Evolutionary conservation across 257 asterid species (phyloP).

Genomic region (Jacaranda mimosifolia): DNA sequence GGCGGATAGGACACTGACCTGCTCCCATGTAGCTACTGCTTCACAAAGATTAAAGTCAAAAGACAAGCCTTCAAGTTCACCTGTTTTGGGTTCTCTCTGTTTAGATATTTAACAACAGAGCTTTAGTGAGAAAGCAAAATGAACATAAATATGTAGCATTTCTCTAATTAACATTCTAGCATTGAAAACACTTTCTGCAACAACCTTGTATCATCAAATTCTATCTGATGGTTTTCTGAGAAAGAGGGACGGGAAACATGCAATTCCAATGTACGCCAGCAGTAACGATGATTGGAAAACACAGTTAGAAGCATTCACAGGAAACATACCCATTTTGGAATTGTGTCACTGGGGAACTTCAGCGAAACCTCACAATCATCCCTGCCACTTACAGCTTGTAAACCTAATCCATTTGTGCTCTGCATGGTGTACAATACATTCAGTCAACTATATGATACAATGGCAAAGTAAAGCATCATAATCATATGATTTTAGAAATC

Average conservation of each 20-base stretch:
- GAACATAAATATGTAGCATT: neutral
- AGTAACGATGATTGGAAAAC: neutral
- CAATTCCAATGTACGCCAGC: neutral
- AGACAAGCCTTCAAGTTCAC: constrained; percentile 86
- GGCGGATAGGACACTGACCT: constrained; percentile 64
- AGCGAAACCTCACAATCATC: constrained; percentile 75
- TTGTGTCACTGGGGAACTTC: constrained; percentile 78
- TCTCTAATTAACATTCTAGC: neutral
- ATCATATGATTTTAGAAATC: neutral
- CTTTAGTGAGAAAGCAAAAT: constrained; percentile 35
- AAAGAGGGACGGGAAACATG: neutral
- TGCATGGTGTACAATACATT: constrained; percentile 48
- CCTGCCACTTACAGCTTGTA: constrained; percentile 72
- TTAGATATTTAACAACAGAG: constrained; percentile 35
- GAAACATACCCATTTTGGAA: constrained; percentile 88
- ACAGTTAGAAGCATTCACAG: neutral
- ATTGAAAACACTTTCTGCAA: neutral
- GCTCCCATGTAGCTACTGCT: constrained; percentile 99
- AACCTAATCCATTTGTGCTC: constrained; percentile 97
- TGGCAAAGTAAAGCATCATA: neutral
- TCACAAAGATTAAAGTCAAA: constrained; percentile 83
- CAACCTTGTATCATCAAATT: neutral
- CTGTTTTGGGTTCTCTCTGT: constrained; percentile 98
- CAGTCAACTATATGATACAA: neutral
- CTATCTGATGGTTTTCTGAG: neutral